phyloP scores from a whole-genome alignment of 352 stramenopile species.

The Globisporangium spinosum region DNA sequence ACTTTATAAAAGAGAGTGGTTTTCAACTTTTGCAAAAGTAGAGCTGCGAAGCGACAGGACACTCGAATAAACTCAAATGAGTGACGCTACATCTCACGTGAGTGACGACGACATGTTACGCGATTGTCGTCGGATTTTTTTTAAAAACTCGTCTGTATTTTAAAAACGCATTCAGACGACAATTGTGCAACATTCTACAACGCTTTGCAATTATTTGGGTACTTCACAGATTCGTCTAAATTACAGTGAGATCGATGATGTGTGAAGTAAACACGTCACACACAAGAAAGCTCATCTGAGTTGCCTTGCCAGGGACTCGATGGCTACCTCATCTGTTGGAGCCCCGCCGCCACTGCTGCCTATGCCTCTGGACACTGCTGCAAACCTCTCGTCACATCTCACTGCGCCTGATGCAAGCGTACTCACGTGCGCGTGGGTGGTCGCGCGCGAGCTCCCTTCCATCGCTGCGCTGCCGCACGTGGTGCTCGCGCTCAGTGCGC shows the following conservation, averaged over 20 bases:
- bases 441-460: conserved; percentile 13
- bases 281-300: not conserved
- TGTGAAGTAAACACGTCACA: not conserved
- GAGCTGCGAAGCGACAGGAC: not conserved
- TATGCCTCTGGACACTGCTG: not conserved
- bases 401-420: not conserved
- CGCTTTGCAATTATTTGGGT: not conserved
- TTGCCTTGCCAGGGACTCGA: not conserved
- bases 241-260: no score
- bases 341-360: no score
- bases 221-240: no score
- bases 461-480: conserved; percentile 33
- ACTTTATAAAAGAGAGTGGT: no score
- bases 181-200: not conserved
- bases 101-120: no score
- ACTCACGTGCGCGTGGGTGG: conserved; percentile 19
- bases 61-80: not conserved
- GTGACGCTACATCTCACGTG: not conserved
- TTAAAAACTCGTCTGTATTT: no score
- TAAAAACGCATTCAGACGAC: not conserved
- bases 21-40: no score
- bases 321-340: not conserved
- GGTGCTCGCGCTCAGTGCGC: conserved; percentile 18
- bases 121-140: no score
- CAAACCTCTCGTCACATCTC: not conserved